Evolutionary conservation across 192 early-diverging fungal genomes (phyloP).

Genomic region (Podila epigama): DNA sequence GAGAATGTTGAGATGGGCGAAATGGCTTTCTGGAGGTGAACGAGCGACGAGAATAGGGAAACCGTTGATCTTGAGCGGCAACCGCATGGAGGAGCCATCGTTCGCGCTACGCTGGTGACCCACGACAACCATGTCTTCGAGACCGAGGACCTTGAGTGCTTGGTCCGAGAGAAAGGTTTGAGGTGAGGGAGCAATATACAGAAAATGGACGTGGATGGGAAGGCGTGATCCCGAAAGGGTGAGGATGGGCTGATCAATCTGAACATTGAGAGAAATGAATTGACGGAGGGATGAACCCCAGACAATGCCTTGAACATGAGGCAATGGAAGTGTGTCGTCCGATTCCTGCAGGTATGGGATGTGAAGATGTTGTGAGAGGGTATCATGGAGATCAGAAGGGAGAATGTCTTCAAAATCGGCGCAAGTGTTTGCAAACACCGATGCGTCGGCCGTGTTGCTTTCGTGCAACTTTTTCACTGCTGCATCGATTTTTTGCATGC

Average conservation of each 20-base stretch:
- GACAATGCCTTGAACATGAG: not conserved
- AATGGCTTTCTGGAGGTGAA: constrained; percentile 23
- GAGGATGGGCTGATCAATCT: constrained; percentile 8
- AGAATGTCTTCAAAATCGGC: constrained; percentile 44
- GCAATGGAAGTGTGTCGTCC: not conserved
- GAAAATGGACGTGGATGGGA: not conserved
- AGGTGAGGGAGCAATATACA: not conserved
- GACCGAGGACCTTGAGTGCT: constrained; percentile 10
- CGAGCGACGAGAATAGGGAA: constrained; percentile 14
- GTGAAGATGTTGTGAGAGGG: constrained; percentile 13
- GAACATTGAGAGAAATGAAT: constrained; percentile 24
- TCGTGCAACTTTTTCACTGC: not conserved
- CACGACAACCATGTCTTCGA: constrained; percentile 21
- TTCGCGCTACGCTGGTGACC: not conserved
- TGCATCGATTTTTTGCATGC: not conserved
- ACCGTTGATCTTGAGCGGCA: constrained; percentile 36
- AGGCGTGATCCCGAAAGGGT: constrained; percentile 16
- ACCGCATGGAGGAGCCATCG: not conserved
- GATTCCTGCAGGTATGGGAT: constrained; percentile 7
- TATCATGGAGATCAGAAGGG: constrained; percentile 15
- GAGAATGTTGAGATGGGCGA: constrained; percentile 42
- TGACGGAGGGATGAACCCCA: constrained; percentile 12
- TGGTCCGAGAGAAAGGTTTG: constrained; percentile 8
- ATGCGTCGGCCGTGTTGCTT: not conserved
- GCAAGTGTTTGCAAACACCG: constrained; percentile 18